These are phyloP conservation scores for Cucumis cinereus DNA, from an alignment of 306 rosid species.

Conservation along the genomic window DNA sequence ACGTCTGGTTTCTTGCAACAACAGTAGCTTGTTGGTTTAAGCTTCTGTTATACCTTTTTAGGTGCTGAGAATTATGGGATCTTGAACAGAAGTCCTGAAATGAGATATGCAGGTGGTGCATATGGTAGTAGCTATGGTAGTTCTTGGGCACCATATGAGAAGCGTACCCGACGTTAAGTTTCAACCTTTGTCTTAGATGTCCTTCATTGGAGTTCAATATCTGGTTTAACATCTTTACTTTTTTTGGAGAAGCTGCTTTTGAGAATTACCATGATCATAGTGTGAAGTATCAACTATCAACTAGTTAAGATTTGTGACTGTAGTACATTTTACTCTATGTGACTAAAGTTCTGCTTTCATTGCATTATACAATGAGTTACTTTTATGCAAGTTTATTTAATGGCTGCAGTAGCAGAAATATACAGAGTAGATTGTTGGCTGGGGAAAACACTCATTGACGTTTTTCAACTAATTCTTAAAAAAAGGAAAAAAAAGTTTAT, in stretches of 20 bases:
- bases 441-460: neutral
- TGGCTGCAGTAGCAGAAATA: too few species aligned
- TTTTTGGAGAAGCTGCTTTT: neutral
- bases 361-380: neutral
- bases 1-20: neutral
- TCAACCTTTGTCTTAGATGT: neutral
- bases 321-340: neutral
- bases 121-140: conserved; percentile 19
- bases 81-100: conserved; percentile 29
- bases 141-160: conserved; percentile 25
- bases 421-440: neutral
- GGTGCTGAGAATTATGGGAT: conserved; percentile 26
- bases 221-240: conserved; percentile 7
- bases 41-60: conserved; percentile 11
- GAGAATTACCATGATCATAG: neutral
- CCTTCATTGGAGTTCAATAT: neutral
- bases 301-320: conserved; percentile 4
- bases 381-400: neutral
- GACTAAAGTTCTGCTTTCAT: neutral
- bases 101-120: conserved; percentile 21
- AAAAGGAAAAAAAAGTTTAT: neutral
- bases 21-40: conserved; percentile 2
- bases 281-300: neutral
- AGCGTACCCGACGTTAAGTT: conserved; percentile 17
- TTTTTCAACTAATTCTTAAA: neutral